Base-by-base conservation (phyloP, 2,329 filamentous ascomycete species). In the Fusarium subtropicale region DNA sequence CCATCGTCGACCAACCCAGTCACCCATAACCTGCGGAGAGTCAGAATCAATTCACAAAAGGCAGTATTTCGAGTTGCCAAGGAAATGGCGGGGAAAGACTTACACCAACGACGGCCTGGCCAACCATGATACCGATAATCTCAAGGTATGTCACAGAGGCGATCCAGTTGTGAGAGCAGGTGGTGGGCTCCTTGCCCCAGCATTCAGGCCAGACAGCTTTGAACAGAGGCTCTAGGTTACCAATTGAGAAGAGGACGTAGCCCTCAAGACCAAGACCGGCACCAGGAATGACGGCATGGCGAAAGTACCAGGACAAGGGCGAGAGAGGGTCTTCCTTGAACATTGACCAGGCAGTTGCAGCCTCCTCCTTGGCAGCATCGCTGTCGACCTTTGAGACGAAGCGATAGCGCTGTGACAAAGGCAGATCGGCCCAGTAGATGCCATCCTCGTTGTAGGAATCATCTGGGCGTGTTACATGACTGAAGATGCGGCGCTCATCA, bases 211-310 rank as follows among this genome's bases (percentile, higher is more conserved):
- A 98, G 8, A 89, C 88, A 34, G 88, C 85, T 65, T 88, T 81
- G 77, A 97, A 95, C 13, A 98, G 86, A 7, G 94, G 92, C 76
- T 92, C 89, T 69, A 98, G 84, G 80, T 97, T 97, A 61, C 95
- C 95, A 73, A 98, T 97, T 68, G 94, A 97, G 85, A 98, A 98
- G 22, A 98, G 87, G 42, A 97, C 94, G 77, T 97, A 98, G 74
- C 93, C 95, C 86, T 98, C 95, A 30, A 98, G 87, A 77, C 94
- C 91, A 53, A 98, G 88, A 78, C 95, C 95, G 71, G 94, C 94
- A 81, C 95, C 95, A 51, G 95, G 95, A 61, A 98, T 89, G 56
- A 97, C 91, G 81, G 94, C 95, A 78, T 97, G 96, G 76, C 90
- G 88, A 78, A 97, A 91, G 80, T 98, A 98, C 86, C 90, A 96